Evolutionary conservation across 306 rosid species (phyloP).

Genomic region (Cucumis sativus): Cucumber_9930_V3 NC_026659.2:20357001-20357500

Average conservation of each 20-base stretch:
- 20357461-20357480: conserved; percentile 41
- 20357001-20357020: too few relatives aligned
- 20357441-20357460: conserved; percentile 39
- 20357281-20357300: neutral
- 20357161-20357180: neutral
- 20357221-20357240: neutral
- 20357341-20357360: neutral
- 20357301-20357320: neutral
- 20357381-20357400: neutral
- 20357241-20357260: too few relatives aligned
- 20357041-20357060: neutral
- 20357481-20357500: conserved; percentile 28
- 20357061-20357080: neutral
- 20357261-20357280: neutral
- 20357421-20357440: conserved; percentile 22
- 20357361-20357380: neutral
- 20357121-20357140: neutral
- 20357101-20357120: neutral
- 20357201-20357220: rapidly evolving
- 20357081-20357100: neutral
- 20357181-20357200: neutral
- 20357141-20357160: neutral
- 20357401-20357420: neutral
- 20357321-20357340: neutral
- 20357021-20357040: too few relatives aligned